These are phyloP conservation scores for Aspergillus asperescens DNA, from an alignment of 495 filamentous ascomycete genomes.

Conservation along the genomic window DNA sequence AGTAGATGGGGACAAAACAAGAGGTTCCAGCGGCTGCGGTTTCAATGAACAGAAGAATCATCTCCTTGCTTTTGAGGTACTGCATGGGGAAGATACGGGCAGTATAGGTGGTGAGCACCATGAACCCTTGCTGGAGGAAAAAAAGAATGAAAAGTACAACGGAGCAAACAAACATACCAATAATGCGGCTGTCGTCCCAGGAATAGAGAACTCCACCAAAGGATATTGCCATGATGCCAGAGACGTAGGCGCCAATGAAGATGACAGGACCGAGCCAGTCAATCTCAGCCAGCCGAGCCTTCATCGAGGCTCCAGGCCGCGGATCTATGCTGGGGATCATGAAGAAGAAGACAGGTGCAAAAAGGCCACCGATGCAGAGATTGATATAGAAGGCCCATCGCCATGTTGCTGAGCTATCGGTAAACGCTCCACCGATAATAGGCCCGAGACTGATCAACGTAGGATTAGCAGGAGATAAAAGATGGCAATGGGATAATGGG, in stretches of 20 bases:
- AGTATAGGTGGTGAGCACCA: constrained; percentile 38
- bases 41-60: constrained; percentile 46
- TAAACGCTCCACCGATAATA: constrained; percentile 38
- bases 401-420: constrained; percentile 33
- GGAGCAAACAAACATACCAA: constrained; percentile 23
- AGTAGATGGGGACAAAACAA: constrained; percentile 31
- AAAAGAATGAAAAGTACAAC: constrained; percentile 46
- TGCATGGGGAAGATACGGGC: constrained; percentile 50
- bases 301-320: constrained; percentile 24
- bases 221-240: constrained; percentile 24
- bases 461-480: constrained; percentile 15
- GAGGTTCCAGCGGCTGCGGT: constrained; percentile 18
- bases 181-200: constrained; percentile 24
- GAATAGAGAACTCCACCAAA: constrained; percentile 30
- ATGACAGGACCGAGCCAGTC: constrained; percentile 28
- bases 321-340: constrained; percentile 47
- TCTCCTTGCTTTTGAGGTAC: constrained; percentile 33
- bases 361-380: constrained; percentile 46
- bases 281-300: constrained; percentile 20
- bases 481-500: constrained; percentile 17
- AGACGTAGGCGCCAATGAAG: constrained; percentile 17
- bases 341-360: constrained; percentile 52
- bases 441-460: constrained; percentile 41
- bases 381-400: constrained; percentile 50
- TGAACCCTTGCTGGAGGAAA: constrained; percentile 52